Percentiles rank a stretch among this genome's conserved stretches.
Conservation (phyloP, 1,284 basidiomycete genomes). For the Trametes hirsuta region DNA sequence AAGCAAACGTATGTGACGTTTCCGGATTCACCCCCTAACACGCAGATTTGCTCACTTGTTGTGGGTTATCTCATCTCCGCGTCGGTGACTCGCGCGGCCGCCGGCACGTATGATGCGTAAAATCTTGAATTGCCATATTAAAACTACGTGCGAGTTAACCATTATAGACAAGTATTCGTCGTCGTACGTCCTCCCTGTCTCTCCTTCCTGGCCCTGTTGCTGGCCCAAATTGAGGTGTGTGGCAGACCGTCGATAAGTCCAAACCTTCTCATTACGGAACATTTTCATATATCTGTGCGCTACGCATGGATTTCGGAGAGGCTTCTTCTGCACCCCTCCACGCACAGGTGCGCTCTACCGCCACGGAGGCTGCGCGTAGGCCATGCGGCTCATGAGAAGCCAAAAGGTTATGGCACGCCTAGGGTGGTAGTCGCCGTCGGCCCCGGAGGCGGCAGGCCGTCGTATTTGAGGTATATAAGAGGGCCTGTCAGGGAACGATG, state of each 20-base stretch:
- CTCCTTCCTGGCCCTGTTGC: not conserved
- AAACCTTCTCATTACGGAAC: constrained; percentile 3
- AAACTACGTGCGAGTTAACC: too few species aligned
- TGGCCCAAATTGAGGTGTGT: not conserved
- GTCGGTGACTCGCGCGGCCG: too few species aligned
- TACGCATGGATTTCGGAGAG: not conserved
- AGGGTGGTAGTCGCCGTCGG: constrained; percentile 2
- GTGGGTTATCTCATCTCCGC: too few species aligned
- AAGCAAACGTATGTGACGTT: too few species aligned
- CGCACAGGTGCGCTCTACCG: constrained; percentile 8
- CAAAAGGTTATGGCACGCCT: constrained; percentile 13
- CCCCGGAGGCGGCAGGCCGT: constrained; percentile 14
- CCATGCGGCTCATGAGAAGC: constrained; percentile 9
- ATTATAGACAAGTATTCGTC: too few species aligned
- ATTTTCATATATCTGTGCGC: constrained; percentile 1
- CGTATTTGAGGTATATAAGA: constrained; percentile 16
- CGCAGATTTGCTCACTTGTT: too few species aligned
- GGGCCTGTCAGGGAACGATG: not conserved
- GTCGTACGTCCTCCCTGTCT: too few species aligned
- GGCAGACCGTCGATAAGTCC: not conserved
- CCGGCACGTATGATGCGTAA: too few species aligned
- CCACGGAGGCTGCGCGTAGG: constrained; percentile 2
- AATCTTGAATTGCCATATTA: too few species aligned
- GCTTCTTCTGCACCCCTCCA: not conserved
- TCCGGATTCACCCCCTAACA: too few species aligned